These are phyloP conservation scores for Effrenium voratum DNA, from an alignment of 73 alveolate genomes.

Conservation along the genomic window DNA sequence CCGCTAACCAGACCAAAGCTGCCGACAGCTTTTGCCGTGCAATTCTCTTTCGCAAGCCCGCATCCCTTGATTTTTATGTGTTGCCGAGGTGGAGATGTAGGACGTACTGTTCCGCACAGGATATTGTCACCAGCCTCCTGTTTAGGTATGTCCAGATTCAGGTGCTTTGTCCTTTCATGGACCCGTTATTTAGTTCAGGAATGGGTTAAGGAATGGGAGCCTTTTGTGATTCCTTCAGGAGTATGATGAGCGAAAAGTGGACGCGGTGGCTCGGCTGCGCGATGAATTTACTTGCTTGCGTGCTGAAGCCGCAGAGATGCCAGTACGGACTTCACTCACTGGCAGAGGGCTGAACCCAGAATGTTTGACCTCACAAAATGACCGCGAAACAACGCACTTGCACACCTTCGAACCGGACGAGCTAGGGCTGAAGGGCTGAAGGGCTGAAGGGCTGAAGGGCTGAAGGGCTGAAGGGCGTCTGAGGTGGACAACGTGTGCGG, in stretches of 20 bases:
- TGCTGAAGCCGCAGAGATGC: too few relatives aligned
- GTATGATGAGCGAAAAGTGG: constrained; percentile 42
- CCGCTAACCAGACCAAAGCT: too few relatives aligned
- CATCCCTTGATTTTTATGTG: too few relatives aligned
- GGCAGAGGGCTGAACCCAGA: background rate
- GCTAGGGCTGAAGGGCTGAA: background rate
- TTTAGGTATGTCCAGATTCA: background rate
- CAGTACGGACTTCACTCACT: background rate
- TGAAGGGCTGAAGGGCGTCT: background rate
- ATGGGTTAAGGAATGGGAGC: background rate
- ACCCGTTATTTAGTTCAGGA: background rate
- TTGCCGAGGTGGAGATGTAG: too few relatives aligned
- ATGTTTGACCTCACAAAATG: background rate
- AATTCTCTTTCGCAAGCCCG: background rate
- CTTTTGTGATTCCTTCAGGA: constrained; percentile 4
- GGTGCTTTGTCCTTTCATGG: background rate
- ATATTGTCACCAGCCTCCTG: background rate
- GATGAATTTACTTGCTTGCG: background rate
- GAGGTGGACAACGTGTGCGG: constrained; percentile 88
- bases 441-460: background rate
- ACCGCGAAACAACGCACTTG: too few relatives aligned
- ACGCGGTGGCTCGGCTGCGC: background rate
- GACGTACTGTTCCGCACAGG: background rate
- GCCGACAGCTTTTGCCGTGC: too few relatives aligned
- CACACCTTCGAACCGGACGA: too few relatives aligned